These are phyloP conservation scores for Nigrograna mackinnonii DNA, from an alignment of 2,329 filamentous ascomycete genomes.

Conservation along the genomic window DNA sequence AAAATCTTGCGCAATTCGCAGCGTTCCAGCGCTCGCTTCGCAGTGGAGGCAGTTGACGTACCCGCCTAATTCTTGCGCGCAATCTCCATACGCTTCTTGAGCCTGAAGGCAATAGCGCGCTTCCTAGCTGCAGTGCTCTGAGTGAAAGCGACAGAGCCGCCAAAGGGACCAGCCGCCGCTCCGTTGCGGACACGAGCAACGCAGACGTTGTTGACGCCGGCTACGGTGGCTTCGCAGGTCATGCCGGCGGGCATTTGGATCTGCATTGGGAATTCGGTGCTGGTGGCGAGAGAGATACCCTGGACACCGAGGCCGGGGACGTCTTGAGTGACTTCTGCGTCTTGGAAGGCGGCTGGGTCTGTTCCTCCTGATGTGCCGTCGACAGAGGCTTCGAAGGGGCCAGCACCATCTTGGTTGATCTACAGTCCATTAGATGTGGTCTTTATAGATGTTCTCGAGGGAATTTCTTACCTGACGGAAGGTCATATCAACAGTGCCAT, in stretches of 20 bases:
- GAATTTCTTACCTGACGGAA: conserved; percentile 57
- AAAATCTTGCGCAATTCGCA: too few species aligned
- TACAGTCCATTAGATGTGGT: conserved; percentile 9
- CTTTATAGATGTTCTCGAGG: background rate
- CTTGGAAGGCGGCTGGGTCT: conserved; percentile 62
- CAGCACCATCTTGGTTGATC: conserved; percentile 72
- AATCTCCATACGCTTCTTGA: conserved; percentile 43
- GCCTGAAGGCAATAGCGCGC: conserved; percentile 62
- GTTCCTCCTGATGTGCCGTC: conserved; percentile 68
- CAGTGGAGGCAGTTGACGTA: too few species aligned
- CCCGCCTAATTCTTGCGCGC: too few species aligned
- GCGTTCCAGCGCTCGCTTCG: too few species aligned
- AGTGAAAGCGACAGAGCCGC: conserved; percentile 68
- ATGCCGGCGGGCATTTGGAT: conserved; percentile 70
- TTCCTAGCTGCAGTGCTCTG: conserved; percentile 62
- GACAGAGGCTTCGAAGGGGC: conserved; percentile 63
- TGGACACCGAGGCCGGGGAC: conserved; percentile 62
- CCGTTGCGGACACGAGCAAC: conserved; percentile 67
- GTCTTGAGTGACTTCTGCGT: conserved; percentile 61
- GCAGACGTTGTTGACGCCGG: conserved; percentile 65
- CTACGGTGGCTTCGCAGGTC: conserved; percentile 66
- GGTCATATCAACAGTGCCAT: conserved; percentile 65
- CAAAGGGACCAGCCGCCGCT: conserved; percentile 67
- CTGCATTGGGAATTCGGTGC: conserved; percentile 66
- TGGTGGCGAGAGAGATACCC: conserved; percentile 61